phyloP scores from a whole-genome alignment of 306 rosid genomes.

The Corylus heterophylla region DNA sequence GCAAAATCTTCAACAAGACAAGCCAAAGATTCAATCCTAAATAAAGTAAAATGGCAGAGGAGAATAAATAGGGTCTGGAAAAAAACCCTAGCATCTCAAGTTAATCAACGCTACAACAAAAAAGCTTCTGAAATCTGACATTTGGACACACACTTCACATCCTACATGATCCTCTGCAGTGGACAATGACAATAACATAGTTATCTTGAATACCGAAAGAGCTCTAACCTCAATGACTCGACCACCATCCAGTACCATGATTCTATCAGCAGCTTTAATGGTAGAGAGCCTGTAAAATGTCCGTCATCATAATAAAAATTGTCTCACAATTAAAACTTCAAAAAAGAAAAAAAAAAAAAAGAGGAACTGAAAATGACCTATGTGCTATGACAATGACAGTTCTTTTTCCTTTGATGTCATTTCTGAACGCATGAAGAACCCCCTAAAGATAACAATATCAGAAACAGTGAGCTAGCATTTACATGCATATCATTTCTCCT shows the following conservation, averaged over 20 bases:
- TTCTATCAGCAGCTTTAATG: conserved; percentile 46
- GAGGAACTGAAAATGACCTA: conserved; percentile 20
- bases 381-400: conserved; percentile 48
- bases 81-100: neutral
- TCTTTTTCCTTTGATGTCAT: conserved; percentile 30
- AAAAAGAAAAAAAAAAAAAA: neutral
- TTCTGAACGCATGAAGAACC: conserved; percentile 30
- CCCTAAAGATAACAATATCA: conserved; percentile 27
- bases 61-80: neutral
- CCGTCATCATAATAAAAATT: conserved; percentile 1
- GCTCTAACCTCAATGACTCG: conserved; percentile 42
- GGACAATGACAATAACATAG: neutral
- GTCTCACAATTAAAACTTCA: neutral
- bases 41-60: neutral
- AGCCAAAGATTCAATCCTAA: neutral
- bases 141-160: neutral
- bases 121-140: neutral
- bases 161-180: neutral
- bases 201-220: neutral
- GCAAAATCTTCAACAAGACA: neutral
- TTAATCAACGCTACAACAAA: neutral
- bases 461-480: neutral
- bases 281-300: conserved; percentile 42
- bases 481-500: neutral
- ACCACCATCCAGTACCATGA: conserved; percentile 47